These are phyloP conservation scores for Sanguinoderma infundibulare DNA, from an alignment of 1,284 basidiomycete species.

Conservation along the genomic window DNA sequence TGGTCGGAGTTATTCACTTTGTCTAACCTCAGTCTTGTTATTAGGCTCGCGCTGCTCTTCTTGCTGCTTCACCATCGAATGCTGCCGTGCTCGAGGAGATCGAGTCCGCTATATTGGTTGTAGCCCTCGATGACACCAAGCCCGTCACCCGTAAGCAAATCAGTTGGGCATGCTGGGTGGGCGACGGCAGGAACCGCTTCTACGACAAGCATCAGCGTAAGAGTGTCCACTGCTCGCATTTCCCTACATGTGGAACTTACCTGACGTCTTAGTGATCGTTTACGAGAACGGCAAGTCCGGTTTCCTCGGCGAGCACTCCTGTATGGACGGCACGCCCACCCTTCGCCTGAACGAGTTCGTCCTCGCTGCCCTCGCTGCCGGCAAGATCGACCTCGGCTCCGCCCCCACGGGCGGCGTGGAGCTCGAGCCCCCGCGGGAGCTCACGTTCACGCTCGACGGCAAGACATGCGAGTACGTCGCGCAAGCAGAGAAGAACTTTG, in stretches of 20 bases:
- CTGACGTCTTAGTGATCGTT: constrained; percentile 70
- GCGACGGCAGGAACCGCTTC: constrained; percentile 92
- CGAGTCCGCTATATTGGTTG: constrained; percentile 88
- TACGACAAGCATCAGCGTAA: constrained; percentile 96
- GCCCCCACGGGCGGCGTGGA: constrained; percentile 45
- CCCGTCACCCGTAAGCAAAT: constrained; percentile 85
- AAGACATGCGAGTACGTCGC: constrained; percentile 59
- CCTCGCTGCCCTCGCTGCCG: constrained; percentile 77
- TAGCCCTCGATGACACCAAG: constrained; percentile 84
- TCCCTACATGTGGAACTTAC: neutral
- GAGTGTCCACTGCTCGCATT: constrained; percentile 32
- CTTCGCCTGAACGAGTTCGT: constrained; percentile 96
- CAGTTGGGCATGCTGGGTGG: constrained; percentile 89
- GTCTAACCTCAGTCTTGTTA: neutral
- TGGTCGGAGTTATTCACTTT: neutral
- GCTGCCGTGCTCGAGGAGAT: constrained; percentile 77
- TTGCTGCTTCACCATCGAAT: constrained; percentile 72
- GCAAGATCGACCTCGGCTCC: constrained; percentile 76
- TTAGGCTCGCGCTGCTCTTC: constrained; percentile 67
- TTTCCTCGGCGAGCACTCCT: constrained; percentile 90
- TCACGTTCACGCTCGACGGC: constrained; percentile 75
- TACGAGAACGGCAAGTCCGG: constrained; percentile 94
- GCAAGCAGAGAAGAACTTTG: constrained; percentile 70
- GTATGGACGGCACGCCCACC: constrained; percentile 97
- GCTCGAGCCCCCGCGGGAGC: constrained; percentile 66